Percentiles rank a stretch among this genome's conserved stretches.
Conservation (phyloP, 768 basidiomycete genomes). For the Cystofilobasidium ferigula region DNA sequence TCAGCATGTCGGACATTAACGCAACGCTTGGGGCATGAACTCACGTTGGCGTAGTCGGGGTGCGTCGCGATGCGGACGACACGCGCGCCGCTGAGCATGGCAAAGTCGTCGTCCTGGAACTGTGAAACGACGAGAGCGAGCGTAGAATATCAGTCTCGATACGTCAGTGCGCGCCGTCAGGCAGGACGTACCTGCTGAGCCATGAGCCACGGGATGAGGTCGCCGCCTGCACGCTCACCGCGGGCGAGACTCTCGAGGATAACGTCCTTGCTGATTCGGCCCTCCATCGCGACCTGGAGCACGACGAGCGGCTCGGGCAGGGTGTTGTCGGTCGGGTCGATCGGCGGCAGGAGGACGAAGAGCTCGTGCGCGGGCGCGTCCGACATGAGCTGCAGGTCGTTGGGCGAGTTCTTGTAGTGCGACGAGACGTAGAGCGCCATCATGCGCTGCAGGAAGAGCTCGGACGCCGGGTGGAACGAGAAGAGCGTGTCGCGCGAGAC, state of each 20-base stretch:
- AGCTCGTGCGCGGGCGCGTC: slow-evolving; percentile 96
- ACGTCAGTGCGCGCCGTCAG: neutral
- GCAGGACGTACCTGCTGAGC: slow-evolving; percentile 49
- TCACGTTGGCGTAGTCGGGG: slow-evolving; percentile 82
- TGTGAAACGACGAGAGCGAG: slow-evolving; percentile 41
- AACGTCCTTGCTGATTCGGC: slow-evolving; percentile 70
- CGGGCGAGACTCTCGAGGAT: slow-evolving; percentile 77
- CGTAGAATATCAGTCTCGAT: neutral
- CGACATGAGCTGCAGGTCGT: slow-evolving; percentile 91
- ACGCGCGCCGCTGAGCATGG: slow-evolving; percentile 75
- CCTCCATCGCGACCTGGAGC: slow-evolving; percentile 77
- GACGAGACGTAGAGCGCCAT: slow-evolving; percentile 95
- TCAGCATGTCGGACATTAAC: neutral
- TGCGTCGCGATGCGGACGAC: slow-evolving; percentile 89
- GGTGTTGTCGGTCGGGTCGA: slow-evolving; percentile 69
- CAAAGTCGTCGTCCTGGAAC: slow-evolving; percentile 93
- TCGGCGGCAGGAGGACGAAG: slow-evolving; percentile 86
- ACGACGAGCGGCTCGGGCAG: slow-evolving; percentile 93
- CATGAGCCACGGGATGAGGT: slow-evolving; percentile 96
- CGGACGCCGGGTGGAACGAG: slow-evolving; percentile 93
- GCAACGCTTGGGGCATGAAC: slow-evolving; percentile 33
- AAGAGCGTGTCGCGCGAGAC: slow-evolving; percentile 93
- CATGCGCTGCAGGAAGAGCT: slow-evolving; percentile 93
- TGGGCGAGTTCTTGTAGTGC: slow-evolving; percentile 98
- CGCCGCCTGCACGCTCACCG: slow-evolving; percentile 77